Evolutionary conservation across 192 early-diverging fungal genomes (phyloP).

Genomic region (Pilobolus umbonatus): DNA sequence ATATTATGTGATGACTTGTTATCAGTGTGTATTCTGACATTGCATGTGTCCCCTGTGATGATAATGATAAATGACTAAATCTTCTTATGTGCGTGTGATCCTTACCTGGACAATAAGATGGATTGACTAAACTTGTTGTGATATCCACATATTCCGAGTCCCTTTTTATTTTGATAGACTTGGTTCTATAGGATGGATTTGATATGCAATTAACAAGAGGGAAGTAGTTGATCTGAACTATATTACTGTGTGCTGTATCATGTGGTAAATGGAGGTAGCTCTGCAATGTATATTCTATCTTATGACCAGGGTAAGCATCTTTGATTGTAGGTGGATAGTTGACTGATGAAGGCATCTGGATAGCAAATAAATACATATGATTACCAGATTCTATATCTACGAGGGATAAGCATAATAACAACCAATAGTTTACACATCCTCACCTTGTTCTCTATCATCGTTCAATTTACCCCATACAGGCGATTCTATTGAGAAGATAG

Average conservation of each 20-base stretch:
- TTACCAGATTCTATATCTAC: conserved; percentile 10
- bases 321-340: conserved; percentile 28
- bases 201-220: conserved; percentile 13
- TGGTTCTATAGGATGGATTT: neutral
- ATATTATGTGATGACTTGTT: conserved; percentile 6
- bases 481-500: conserved; percentile 17
- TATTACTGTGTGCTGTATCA: neutral
- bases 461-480: conserved; percentile 16
- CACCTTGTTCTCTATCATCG: no score
- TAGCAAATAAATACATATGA: conserved; percentile 30
- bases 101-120: conserved; percentile 31
- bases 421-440: no score
- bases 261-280: conserved; percentile 13
- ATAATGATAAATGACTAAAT: neutral
- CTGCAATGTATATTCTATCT: conserved; percentile 23
- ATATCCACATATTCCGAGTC: conserved; percentile 5
- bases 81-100: neutral
- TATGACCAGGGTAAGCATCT: conserved; percentile 19
- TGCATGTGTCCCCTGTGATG: conserved; percentile 21
- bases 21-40: neutral
- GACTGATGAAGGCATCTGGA: conserved; percentile 19
- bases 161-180: neutral
- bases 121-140: conserved; percentile 14
- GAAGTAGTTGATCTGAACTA: conserved; percentile 9
- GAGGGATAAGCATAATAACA: neutral